phyloP scores from a whole-genome alignment of 768 basidiomycete genomes.

The Mycena crocata region DNA sequence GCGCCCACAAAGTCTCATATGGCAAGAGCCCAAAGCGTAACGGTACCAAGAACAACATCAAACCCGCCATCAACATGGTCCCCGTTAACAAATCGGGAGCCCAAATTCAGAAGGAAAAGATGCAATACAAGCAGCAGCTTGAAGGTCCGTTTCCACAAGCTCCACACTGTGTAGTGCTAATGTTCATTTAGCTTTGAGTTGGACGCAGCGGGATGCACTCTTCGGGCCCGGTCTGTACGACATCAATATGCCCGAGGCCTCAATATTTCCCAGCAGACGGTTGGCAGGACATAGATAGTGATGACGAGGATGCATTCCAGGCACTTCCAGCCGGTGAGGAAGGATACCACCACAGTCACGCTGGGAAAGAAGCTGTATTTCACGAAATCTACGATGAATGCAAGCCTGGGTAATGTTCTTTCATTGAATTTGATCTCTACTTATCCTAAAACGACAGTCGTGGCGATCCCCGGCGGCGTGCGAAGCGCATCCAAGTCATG shows the following conservation, averaged over 20 bases:
- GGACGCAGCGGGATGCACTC: background rate
- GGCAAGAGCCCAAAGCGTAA: no score
- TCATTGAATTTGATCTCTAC: background rate
- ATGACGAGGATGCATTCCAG: constrained; percentile 3
- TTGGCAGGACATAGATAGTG: constrained; percentile 1
- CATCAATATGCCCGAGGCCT: constrained; percentile 7
- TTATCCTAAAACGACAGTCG: background rate
- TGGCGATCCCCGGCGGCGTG: constrained; percentile 7
- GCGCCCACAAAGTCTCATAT: no score
- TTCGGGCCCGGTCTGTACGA: constrained; percentile 1
- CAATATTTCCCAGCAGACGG: background rate
- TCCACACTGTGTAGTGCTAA: background rate
- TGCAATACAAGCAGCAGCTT: background rate
- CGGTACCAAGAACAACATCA: no score
- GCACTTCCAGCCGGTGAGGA: constrained; percentile 15
- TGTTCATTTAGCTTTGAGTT: background rate
- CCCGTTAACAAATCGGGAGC: no score
- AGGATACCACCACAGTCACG: constrained; percentile 16
- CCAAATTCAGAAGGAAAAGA: no score
- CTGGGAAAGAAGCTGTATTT: constrained; percentile 14
- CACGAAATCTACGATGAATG: constrained; percentile 15
- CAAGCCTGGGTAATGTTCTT: background rate
- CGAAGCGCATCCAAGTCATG: background rate
- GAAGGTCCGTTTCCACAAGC: background rate
- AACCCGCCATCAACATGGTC: no score